phyloP scores from a whole-genome alignment of 106 monocot species.

The Dendrobium catenatum region DNA sequence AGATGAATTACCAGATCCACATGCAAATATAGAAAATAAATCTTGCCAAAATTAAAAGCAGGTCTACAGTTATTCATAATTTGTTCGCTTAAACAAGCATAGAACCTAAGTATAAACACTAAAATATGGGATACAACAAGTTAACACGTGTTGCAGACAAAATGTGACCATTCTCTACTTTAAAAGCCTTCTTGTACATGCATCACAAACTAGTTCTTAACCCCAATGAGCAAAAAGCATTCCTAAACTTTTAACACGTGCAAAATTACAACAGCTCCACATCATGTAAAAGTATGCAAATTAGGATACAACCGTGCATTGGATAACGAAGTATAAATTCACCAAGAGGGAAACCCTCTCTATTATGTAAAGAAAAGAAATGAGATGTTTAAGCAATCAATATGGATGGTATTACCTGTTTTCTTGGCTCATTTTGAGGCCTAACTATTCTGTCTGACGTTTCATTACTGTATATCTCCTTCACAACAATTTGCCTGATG shows the following conservation, averaged over 20 bases:
- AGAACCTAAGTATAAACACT: background rate
- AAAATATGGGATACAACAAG: background rate
- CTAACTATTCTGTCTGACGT: slow-evolving; percentile 52
- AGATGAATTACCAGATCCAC: background rate
- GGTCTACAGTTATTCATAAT: background rate
- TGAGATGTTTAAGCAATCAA: background rate
- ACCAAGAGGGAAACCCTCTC: background rate
- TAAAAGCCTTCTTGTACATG: background rate
- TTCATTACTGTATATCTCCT: slow-evolving; percentile 41
- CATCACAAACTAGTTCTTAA: background rate
- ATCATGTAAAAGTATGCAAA: background rate
- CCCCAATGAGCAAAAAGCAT: background rate
- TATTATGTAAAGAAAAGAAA: slow-evolving; percentile 1
- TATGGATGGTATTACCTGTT: background rate
- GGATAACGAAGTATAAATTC: background rate
- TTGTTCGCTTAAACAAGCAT: background rate
- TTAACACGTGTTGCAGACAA: background rate
- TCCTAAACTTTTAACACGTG: background rate
- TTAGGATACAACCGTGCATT: slow-evolving; percentile 1
- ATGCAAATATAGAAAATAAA: background rate
- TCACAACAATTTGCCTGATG: slow-evolving; percentile 49
- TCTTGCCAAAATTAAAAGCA: background rate
- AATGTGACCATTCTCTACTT: background rate
- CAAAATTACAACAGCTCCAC: background rate
- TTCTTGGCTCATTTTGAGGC: slow-evolving; percentile 62